Evolutionary conservation across 768 basidiomycete genomes (phyloP).

Genomic region (Boletus insuetus): DNA sequence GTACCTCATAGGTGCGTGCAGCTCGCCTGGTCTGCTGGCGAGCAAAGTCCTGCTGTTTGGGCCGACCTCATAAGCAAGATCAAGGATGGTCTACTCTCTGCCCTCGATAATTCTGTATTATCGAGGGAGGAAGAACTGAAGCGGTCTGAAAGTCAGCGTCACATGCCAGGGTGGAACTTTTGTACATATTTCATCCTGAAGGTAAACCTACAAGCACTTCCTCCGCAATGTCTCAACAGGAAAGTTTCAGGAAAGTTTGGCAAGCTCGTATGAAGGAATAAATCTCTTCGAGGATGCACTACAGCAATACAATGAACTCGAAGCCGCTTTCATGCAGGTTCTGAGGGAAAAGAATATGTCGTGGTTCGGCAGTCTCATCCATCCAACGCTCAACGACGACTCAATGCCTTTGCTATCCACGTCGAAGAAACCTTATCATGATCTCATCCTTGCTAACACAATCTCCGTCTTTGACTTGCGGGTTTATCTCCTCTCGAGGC

Average conservation of each 20-base stretch:
- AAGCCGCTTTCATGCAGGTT: slow-evolving; percentile 73
- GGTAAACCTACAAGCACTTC: slow-evolving; percentile 43
- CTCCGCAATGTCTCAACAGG: neutral
- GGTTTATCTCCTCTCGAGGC: slow-evolving; percentile 83
- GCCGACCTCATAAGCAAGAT: slow-evolving; percentile 84
- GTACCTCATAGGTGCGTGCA: slow-evolving; percentile 66
- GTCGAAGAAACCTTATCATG: slow-evolving; percentile 80
- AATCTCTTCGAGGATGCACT: slow-evolving; percentile 87
- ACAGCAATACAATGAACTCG: slow-evolving; percentile 87
- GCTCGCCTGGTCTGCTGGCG: slow-evolving; percentile 69
- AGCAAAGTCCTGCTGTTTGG: slow-evolving; percentile 79
- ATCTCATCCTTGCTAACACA: slow-evolving; percentile 83
- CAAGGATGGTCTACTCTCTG: slow-evolving; percentile 83
- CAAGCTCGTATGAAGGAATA: slow-evolving; percentile 88
- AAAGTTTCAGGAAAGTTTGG: slow-evolving; percentile 79
- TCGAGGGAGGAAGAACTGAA: slow-evolving; percentile 88
- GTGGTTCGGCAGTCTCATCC: slow-evolving; percentile 89
- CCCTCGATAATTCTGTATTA: slow-evolving; percentile 77
- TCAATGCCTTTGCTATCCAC: slow-evolving; percentile 75
- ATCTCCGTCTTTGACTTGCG: slow-evolving; percentile 95
- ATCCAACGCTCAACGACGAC: slow-evolving; percentile 68
- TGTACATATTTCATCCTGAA: slow-evolving; percentile 96
- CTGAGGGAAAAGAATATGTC: slow-evolving; percentile 79
- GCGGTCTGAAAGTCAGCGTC: slow-evolving; percentile 82
- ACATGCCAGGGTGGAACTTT: slow-evolving; percentile 98